Conservation (phyloP, 495 filamentous ascomycete genomes). For the Neohortaea acidophila region DNA sequence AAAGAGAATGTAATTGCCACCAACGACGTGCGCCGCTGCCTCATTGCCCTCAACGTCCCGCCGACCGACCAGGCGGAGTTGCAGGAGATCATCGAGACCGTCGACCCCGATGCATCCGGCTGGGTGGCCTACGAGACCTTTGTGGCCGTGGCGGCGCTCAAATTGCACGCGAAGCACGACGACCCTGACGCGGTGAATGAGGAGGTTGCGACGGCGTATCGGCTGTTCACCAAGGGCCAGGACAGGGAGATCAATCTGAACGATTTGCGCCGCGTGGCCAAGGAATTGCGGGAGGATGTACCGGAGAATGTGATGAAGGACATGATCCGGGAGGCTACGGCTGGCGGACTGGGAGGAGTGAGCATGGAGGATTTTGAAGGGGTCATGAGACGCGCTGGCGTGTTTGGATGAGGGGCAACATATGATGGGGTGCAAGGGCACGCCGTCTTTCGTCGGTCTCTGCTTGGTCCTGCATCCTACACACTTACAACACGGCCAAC, state of each 20-base stretch:
- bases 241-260: constrained; percentile 50
- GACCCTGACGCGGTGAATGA: constrained; percentile 26
- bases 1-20: constrained; percentile 59
- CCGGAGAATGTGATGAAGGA: constrained; percentile 66
- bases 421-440: no score
- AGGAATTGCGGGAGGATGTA: constrained; percentile 65
- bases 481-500: no score
- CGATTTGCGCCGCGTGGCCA: constrained; percentile 64
- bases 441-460: no score
- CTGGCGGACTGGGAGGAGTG: constrained; percentile 55
- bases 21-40: constrained; percentile 64
- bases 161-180: constrained; percentile 39
- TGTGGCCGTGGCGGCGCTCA: constrained; percentile 70
- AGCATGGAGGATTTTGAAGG: constrained; percentile 40
- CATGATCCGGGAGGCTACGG: constrained; percentile 87
- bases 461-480: no score
- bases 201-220: constrained; percentile 68
- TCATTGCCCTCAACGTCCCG: constrained; percentile 43
- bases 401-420: constrained; percentile 21
- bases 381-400: constrained; percentile 21
- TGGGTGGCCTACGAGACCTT: constrained; percentile 63
- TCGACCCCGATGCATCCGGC: constrained; percentile 69
- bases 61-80: constrained; percentile 50
- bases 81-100: constrained; percentile 52
- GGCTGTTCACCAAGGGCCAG: constrained; percentile 50